phyloP scores from a whole-genome alignment of 169 alveolate genomes.

The Amoebophrya sp. region DNA sequence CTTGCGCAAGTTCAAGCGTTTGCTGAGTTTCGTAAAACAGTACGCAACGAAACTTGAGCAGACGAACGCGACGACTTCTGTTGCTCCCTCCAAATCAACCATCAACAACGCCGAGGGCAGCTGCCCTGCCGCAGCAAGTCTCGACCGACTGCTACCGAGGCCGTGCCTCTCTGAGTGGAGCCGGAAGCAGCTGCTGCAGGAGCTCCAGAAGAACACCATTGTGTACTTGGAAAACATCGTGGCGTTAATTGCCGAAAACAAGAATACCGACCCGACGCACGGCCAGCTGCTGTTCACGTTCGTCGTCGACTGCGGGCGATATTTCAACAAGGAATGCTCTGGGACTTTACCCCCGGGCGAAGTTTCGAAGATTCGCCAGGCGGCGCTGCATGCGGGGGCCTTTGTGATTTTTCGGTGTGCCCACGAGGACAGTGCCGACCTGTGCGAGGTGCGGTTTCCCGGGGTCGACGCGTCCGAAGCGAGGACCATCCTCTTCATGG shows the following conservation, averaged over 20 bases:
- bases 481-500: background rate
- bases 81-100: no score
- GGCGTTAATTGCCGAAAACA: no score
- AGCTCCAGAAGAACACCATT: background rate
- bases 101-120: no score
- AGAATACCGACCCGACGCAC: no score
- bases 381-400: background rate
- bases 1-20: background rate
- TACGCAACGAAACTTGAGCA: no score
- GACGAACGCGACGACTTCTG: no score
- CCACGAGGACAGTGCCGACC: background rate
- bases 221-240: background rate
- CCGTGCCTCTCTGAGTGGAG: background rate
- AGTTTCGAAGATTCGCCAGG: background rate
- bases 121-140: no score
- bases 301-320: background rate
- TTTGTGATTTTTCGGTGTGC: background rate
- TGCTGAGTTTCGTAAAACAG: background rate
- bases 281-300: background rate
- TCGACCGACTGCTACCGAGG: background rate
- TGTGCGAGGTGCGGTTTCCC: background rate
- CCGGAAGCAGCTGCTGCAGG: background rate
- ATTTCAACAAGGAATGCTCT: background rate
- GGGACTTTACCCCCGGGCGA: background rate
- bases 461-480: background rate